A percentile compares a stretch with the other conserved stretches of the same genome.
Conservation (phyloP, 768 basidiomycete species). For the Phlebiopsis gigantea region DNA sequence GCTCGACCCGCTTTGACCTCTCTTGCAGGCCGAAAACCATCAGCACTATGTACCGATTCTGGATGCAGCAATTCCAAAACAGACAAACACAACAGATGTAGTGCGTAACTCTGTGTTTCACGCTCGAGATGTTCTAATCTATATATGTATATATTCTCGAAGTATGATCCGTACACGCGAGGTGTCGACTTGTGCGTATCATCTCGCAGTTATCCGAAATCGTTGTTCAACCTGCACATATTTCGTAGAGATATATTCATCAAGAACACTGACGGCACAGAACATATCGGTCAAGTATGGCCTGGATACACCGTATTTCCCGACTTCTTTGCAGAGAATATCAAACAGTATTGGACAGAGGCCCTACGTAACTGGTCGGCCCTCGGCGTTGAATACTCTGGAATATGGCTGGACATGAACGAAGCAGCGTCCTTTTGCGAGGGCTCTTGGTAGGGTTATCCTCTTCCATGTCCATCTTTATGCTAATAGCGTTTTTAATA, state of each 20-base stretch:
- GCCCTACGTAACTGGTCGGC: constrained; percentile 50
- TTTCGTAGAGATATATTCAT: constrained; percentile 54
- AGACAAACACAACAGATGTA: constrained; percentile 53
- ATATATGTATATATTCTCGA: too few species aligned
- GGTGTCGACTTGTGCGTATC: constrained; percentile 50
- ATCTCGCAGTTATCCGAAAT: background rate
- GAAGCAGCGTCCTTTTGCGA: constrained; percentile 60
- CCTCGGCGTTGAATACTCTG: constrained; percentile 48
- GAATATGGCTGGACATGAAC: constrained; percentile 71
- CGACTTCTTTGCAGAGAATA: constrained; percentile 55
- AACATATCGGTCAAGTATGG: constrained; percentile 75
- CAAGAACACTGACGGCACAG: constrained; percentile 67
- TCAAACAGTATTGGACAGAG: constrained; percentile 57
- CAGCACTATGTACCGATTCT: constrained; percentile 67
- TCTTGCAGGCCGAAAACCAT: constrained; percentile 27
- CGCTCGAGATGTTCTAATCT: too few species aligned
- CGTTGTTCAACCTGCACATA: background rate
- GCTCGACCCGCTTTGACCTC: background rate
- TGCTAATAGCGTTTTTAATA: constrained; percentile 18
- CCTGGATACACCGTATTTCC: constrained; percentile 69
- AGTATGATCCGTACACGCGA: constrained; percentile 65
- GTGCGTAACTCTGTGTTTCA: constrained; percentile 37
- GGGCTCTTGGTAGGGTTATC: constrained; percentile 42
- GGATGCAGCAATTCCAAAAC: constrained; percentile 55
- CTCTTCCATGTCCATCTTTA: background rate